Conservation (phyloP, 2,329 filamentous ascomycete genomes). For the Colletotrichum phormii region DNA sequence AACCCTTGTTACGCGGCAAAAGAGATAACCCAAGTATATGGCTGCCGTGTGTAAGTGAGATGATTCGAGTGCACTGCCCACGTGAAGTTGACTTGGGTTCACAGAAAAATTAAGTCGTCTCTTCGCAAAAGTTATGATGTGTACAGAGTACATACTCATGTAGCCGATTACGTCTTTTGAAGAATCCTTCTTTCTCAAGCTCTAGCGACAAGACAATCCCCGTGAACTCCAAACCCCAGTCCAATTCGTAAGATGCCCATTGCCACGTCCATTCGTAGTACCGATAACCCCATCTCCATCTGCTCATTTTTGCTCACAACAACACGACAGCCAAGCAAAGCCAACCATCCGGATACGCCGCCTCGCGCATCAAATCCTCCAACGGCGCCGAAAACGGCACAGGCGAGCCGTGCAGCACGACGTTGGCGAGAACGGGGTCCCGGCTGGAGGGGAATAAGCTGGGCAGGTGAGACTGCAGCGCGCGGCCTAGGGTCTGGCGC, state of each 20-base stretch:
- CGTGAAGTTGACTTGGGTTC: neutral
- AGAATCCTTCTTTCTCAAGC: no score
- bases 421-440: constrained; percentile 85
- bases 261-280: neutral
- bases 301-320: constrained; percentile 53
- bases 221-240: no score
- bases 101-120: neutral
- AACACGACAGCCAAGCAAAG: constrained; percentile 84
- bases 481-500: constrained; percentile 74
- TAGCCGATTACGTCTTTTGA: no score
- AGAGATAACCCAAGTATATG: no score
- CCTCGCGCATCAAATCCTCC: constrained; percentile 84
- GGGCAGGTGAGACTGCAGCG: constrained; percentile 80
- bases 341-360: constrained; percentile 94
- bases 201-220: no score
- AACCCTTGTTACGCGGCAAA: no score
- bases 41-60: neutral
- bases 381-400: constrained; percentile 84
- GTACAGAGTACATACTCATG: no score
- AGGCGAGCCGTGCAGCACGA: constrained; percentile 85
- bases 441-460: constrained; percentile 87
- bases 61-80: neutral
- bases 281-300: neutral
- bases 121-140: neutral
- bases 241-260: no score